phyloP scores from a whole-genome alignment of 1,284 basidiomycete species.

The Ceratobasidium sp. region DNA sequence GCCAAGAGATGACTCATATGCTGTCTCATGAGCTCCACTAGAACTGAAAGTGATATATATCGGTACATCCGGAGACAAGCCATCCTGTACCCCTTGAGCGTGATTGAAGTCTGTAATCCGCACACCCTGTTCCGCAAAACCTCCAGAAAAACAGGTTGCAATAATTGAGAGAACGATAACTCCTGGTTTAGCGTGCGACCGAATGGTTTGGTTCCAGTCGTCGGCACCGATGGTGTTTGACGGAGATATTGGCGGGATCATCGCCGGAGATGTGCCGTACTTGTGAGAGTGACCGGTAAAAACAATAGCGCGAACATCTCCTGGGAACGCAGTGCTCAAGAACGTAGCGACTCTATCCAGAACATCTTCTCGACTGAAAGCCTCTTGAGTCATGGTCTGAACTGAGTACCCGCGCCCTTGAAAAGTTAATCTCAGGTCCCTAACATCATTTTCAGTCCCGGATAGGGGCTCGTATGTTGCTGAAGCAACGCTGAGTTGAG shows the following conservation, averaged over 20 bases:
- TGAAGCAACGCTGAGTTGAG: neutral
- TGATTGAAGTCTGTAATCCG: slow-evolving; percentile 10
- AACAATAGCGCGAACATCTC: slow-evolving; percentile 35
- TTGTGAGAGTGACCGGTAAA: slow-evolving; percentile 24
- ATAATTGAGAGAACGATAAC: slow-evolving; percentile 40
- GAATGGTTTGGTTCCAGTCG: slow-evolving; percentile 13
- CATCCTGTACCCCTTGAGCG: neutral
- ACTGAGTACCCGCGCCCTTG: slow-evolving; percentile 5
- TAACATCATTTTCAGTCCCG: slow-evolving; percentile 15
- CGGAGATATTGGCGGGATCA: neutral
- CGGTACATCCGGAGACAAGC: neutral
- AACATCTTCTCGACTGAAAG: neutral
- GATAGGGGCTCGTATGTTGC: neutral
- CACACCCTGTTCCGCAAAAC: slow-evolving; percentile 21
- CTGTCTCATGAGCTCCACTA: neutral
- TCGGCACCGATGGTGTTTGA: neutral
- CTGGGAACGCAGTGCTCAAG: slow-evolving; percentile 6
- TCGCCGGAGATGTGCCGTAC: neutral
- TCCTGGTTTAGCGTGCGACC: slow-evolving; percentile 7
- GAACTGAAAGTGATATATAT: slow-evolving; percentile 38
- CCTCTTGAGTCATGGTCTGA: neutral
- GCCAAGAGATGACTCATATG: slow-evolving; percentile 26
- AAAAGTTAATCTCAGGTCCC: slow-evolving; percentile 14
- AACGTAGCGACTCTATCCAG: slow-evolving; percentile 11
- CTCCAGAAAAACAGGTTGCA: slow-evolving; percentile 29